Percentiles rank a stretch among this genome's conserved stretches.
phyloP scores from a whole-genome alignment of 2,329 filamentous ascomycete species.

The Xylaria multiplex region DNA sequence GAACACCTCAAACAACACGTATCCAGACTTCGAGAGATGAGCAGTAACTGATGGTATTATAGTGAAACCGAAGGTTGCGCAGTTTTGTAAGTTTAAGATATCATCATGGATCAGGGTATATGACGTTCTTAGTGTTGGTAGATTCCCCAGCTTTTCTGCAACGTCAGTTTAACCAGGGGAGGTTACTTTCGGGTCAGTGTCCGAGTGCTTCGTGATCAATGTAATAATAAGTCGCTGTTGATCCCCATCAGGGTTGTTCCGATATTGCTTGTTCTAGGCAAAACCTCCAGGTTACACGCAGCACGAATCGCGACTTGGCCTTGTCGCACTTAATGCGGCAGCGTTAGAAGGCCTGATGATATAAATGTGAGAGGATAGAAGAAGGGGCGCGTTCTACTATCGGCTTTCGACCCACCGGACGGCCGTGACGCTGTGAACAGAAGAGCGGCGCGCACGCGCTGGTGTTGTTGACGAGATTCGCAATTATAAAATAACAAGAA shows the following conservation, averaged over 20 bases:
- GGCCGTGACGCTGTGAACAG: slow-evolving; percentile 13
- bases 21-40: slow-evolving; percentile 6
- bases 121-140: slow-evolving; percentile 27
- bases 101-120: slow-evolving; percentile 29
- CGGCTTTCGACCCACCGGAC: slow-evolving; percentile 4
- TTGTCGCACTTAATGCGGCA: slow-evolving; percentile 6
- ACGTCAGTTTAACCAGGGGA: slow-evolving; percentile 29
- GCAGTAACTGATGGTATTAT: slow-evolving; percentile 14
- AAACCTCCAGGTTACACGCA: slow-evolving; percentile 26
- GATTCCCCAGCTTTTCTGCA: slow-evolving; percentile 26
- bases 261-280: slow-evolving; percentile 34
- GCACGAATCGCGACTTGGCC: slow-evolving; percentile 24
- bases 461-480: slow-evolving; percentile 1
- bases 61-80: slow-evolving; percentile 18
- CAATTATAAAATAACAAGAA: slow-evolving; percentile 20
- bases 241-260: slow-evolving; percentile 33
- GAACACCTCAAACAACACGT: slow-evolving; percentile 13
- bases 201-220: slow-evolving; percentile 31
- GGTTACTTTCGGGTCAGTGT: slow-evolving; percentile 32
- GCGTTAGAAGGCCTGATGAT: slow-evolving; percentile 5
- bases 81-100: slow-evolving; percentile 21
- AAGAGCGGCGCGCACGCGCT: slow-evolving; percentile 12
- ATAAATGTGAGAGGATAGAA: background rate
- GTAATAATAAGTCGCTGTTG: slow-evolving; percentile 27
- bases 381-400: slow-evolving; percentile 17